Conservation (phyloP, 1,284 basidiomycete genomes). For the Puccinia horiana region DNA sequence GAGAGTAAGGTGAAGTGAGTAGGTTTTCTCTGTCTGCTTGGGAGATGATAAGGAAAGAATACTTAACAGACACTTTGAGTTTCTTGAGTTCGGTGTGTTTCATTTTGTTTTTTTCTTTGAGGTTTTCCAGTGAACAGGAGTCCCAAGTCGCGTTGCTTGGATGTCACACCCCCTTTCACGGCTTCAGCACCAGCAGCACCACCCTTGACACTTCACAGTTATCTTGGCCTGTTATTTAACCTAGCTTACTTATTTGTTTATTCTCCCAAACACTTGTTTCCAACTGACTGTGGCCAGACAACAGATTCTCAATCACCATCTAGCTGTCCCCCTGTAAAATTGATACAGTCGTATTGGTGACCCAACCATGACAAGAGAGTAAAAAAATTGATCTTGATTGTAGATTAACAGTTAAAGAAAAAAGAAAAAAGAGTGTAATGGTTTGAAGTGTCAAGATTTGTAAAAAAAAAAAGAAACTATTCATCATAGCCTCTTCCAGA, state of each 20-base stretch:
- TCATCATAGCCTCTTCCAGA: constrained; percentile 84
- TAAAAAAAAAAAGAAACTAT: background rate
- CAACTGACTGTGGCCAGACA: no score
- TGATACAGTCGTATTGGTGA: background rate
- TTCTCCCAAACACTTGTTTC: no score
- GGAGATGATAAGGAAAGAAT: background rate
- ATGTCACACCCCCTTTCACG: background rate
- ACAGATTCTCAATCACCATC: background rate
- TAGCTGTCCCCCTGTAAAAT: background rate
- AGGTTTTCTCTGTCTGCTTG: background rate
- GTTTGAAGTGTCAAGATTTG: background rate
- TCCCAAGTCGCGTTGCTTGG: no score
- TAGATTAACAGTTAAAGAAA: background rate
- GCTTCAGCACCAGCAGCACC: no score
- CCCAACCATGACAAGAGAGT: background rate
- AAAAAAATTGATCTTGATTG: background rate
- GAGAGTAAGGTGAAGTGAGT: background rate
- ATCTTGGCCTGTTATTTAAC: background rate
- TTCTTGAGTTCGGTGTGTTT: constrained; percentile 27
- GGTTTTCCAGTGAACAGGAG: background rate
- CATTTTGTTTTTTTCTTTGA: background rate
- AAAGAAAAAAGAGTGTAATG: background rate
- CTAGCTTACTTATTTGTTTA: no score
- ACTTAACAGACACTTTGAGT: constrained; percentile 42
- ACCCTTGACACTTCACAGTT: background rate